These are phyloP conservation scores for Planoprotostelium fungivorum DNA, from an alignment of 78 protist genomes.

Conservation along the genomic window DNA sequence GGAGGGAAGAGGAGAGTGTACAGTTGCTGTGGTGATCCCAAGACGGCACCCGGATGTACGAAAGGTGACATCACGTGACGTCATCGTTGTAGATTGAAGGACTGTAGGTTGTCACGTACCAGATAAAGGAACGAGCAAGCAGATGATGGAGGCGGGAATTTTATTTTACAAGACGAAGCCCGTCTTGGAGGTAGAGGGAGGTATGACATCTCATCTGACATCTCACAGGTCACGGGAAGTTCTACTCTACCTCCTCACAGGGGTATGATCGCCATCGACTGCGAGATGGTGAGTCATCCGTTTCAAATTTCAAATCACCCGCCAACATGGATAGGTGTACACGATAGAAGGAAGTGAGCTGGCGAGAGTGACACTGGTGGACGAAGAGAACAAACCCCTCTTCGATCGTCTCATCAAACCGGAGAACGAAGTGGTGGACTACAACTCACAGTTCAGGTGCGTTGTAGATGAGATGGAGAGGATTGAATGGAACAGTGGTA, in stretches of 20 bases:
- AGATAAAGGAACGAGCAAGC: background rate
- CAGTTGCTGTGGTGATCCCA: background rate
- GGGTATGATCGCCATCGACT: background rate
- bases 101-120: background rate
- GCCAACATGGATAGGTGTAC: background rate
- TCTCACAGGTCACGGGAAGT: too few relatives aligned
- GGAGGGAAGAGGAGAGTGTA: background rate
- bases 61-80: background rate
- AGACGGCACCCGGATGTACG: too few relatives aligned
- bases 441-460: slow-evolving; percentile 48
- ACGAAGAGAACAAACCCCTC: slow-evolving; percentile 28
- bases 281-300: background rate
- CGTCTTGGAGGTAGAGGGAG: background rate
- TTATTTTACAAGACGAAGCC: background rate
- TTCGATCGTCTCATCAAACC: slow-evolving; percentile 71
- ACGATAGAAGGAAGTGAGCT: slow-evolving; percentile 56
- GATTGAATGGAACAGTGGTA: slow-evolving; percentile 78
- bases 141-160: background rate
- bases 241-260: background rate
- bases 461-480: background rate
- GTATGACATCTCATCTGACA: too few relatives aligned
- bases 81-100: background rate
- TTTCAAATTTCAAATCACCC: too few relatives aligned
- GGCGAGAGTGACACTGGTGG: slow-evolving; percentile 76
- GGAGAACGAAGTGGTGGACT: slow-evolving; percentile 54